Evolutionary conservation across 2,329 filamentous ascomycete species (phyloP).

Genomic region (Coniochaeta prunicola): DNA sequence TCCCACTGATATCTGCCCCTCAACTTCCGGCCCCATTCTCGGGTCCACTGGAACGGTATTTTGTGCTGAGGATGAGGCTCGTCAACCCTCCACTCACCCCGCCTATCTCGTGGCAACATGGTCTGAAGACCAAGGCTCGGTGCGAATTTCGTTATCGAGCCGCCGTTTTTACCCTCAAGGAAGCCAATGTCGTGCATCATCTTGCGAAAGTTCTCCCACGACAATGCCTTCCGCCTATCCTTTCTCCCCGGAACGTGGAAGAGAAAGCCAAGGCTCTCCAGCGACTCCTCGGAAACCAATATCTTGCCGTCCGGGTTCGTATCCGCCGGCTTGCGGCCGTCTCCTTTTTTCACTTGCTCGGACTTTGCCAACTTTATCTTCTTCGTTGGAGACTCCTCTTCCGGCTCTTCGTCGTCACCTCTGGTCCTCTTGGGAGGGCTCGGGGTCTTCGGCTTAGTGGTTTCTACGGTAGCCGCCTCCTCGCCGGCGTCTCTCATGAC

Average conservation of each 20-base stretch:
- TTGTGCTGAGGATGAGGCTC: not conserved
- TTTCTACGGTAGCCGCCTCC: no score
- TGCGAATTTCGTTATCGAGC: not conserved
- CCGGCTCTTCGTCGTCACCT: not conserved
- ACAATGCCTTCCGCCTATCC: not conserved
- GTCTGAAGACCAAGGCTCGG: not conserved
- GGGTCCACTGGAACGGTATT: not conserved
- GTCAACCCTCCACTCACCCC: not conserved
- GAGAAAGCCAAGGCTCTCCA: not conserved
- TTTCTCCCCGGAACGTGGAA: not conserved
- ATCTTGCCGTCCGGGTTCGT: not conserved
- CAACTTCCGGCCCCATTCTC: not conserved
- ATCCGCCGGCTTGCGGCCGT: not conserved
- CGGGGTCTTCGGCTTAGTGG: not conserved
- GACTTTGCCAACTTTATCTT: not conserved
- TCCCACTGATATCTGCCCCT: not conserved
- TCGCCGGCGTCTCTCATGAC: no score
- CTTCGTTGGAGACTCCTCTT: not conserved
- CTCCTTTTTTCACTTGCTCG: not conserved
- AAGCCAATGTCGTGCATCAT: not conserved
- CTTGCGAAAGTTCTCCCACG: not conserved
- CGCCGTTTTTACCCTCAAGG: not conserved
- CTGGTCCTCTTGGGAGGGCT: not conserved
- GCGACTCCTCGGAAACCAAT: not conserved
- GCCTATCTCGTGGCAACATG: not conserved